These are phyloP conservation scores for Metarhizium brunneum DNA, from an alignment of 2,329 filamentous ascomycete species.

Conservation along the genomic window DNA sequence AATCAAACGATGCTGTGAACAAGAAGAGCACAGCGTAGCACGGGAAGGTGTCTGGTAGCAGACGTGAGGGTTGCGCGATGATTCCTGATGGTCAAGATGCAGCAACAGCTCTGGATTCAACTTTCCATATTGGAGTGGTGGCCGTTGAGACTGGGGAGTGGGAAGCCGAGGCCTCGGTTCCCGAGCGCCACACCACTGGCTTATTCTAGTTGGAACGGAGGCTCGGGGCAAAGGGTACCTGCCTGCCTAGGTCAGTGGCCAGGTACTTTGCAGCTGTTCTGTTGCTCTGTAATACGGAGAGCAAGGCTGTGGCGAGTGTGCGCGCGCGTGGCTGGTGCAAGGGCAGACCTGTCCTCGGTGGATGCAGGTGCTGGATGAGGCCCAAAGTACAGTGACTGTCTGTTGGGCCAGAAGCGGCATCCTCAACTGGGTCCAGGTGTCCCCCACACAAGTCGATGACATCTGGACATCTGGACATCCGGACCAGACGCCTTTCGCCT, in stretches of 20 bases:
- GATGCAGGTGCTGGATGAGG: too few species aligned
- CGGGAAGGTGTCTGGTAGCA: neutral
- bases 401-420: too few species aligned
- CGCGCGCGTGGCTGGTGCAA: too few species aligned
- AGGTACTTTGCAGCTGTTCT: neutral
- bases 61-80: neutral
- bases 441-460: too few species aligned
- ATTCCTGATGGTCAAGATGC: neutral
- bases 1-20: neutral
- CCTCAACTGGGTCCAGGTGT: too few species aligned
- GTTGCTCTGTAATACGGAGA: too few species aligned
- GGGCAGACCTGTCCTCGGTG: too few species aligned
- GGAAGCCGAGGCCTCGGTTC: constrained; percentile 6
- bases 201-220: neutral
- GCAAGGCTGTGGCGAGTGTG: too few species aligned
- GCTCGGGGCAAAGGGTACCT: neutral
- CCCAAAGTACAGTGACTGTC: too few species aligned
- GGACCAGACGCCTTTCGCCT: too few species aligned
- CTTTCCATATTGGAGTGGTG: neutral
- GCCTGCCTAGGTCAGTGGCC: neutral
- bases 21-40: neutral
- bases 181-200: neutral
- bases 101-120: neutral
- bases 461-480: too few species aligned
- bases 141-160: neutral